Base-by-base conservation (phyloP, 805 yeast genomes). In the Kodamaea kaohsiungensis region DNA sequence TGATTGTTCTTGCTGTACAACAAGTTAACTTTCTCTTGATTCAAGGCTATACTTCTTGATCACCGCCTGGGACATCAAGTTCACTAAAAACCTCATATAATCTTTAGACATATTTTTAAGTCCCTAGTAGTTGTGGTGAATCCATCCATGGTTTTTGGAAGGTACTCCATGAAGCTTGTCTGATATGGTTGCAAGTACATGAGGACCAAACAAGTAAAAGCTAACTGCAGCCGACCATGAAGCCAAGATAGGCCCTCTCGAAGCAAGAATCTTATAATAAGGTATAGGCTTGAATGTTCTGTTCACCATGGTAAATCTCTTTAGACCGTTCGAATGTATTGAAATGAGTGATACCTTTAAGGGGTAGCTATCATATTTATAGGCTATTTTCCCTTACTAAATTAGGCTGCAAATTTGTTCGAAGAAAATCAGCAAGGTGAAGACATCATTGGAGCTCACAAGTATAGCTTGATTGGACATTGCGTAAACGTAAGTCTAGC, bases 171-270 rank as follows among this genome's bases (percentile, higher is more conserved):
- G 57, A 46, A 49, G 47, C 42, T 50, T 66, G 58, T 73, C 69
- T 46, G 65, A 59, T 9, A 49, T 55, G 13, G 57, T 59, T 39
- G 63, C 65, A 60, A 58, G 58, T 16, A 62, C 58, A 48, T 71
- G 76, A 5, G 78, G 78, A 77, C 77, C 72, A 35, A 68, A 69
- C 52, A 75, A 64, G 57, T 73, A 67, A 39, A 58, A 37, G 2
- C 59, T 61, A 19, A 74, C 52, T 7, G 70, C 67, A 18, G 62
- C 53, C n/a, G 65, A 72, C 77, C 78, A 72, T 2, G 56, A 55
- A 13, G 56, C 64, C 39, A 73, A 38, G 13, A 48, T 53, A 2
- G 77, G 77, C 2, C 68, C 42, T 62, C 77, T 69, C 58, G 69
- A 61, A 10, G 63, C 58, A 49, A 58, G 59, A 49, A 71, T 61